Base-by-base conservation (phyloP, 306 rosid species). In the Adenanthera pavonina region DNA sequence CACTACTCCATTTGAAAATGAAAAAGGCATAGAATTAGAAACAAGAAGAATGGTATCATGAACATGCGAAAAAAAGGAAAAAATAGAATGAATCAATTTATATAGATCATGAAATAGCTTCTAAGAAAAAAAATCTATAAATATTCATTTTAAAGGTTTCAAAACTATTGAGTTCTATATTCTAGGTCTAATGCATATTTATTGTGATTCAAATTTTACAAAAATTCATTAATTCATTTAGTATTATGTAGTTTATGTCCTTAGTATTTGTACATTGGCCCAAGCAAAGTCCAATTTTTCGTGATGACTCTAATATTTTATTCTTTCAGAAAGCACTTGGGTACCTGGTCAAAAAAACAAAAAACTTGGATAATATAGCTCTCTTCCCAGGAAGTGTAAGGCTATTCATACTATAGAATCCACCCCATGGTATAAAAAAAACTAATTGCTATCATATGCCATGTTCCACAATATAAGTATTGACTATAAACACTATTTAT, bases 31-130 rank as follows among this genome's bases (percentile, higher is more conserved):
- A 91, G 79, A 81, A 74, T 86, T 72, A 95, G 95, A 80, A 95
- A 92, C 92, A 95, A 77, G 34, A 95, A 77, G 75, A 97, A 91
- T 17, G 98, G 90, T 51, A 90, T 71, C 20, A 90, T 97, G n/a
- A 95, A 92, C 97, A 41, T 41, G 3, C 7, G 40, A 36, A 2
- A 36, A 36, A 36, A 60, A n/a, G 40, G 20, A 49, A 54, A n/a
- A n/a, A n/a, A n/a, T 16, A 30, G 47, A 15, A 15, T 54, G 59
- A n/a, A n/a, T n/a, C n/a, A n/a, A n/a, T n/a, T n/a, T n/a, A n/a
- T n/a, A n/a, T n/a, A n/a, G n/a, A n/a, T n/a, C n/a, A n/a, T n/a
- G n/a, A n/a, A n/a, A n/a, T n/a, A n/a, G n/a, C n/a, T n/a, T n/a
- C n/a, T n/a, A n/a, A n/a, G n/a, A n/a, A n/a, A n/a, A n/a, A n/a